Base-by-base conservation (phyloP, 1,139 yeast species). In the Kazachstania sp. region DNA sequence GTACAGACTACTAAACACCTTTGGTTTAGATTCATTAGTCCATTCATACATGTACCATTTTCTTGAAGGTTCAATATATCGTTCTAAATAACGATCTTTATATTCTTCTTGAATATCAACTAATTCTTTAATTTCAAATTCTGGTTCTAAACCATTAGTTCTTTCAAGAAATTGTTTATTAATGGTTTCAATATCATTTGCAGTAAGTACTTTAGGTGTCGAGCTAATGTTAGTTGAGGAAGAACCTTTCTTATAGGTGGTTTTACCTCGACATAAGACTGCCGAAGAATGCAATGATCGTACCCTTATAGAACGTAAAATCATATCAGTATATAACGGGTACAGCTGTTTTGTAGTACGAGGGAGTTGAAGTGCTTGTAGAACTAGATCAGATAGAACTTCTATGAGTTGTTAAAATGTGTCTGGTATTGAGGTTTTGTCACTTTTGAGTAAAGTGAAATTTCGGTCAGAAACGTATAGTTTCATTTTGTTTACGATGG, bases 101-200 rank as follows among this genome's bases (percentile, higher is more conserved):
- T 50, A 56, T 32, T 57, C 59, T 6, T 37, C 31, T 23, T 46
- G 50, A 31, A 61, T 58, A 19, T 54, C 54, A 19, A 51, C 18
- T 26, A 60, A 41, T 43, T 52, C 47, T 43, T 59, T 60, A 5
- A 63, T 53, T 35, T 55, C 57, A 8, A 55, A 49, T 8, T 53
- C 59, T 8, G 64, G 63, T 44, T 60, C 64, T 15, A 63, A 38
- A 4, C 52, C 63, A 28, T 53, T 56, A 1, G 63, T 62, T 41
- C 59, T 46, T 16, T 41, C 37, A 11, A 54, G 36, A 42, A 51
- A 55, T n/a, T 41, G 43, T 23, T 48, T 40, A 15, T 49, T 53
- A 3, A 54, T 52, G 11, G 18, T 2, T 15, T 45, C 41, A 19
- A 53, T 46, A n/a, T 54, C 51, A 11, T 41, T 41, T 4, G 32